These are phyloP conservation scores for Nakaseomyces bracarensis DNA, from an alignment of 1,139 yeast genomes.

Conservation along the genomic window DNA sequence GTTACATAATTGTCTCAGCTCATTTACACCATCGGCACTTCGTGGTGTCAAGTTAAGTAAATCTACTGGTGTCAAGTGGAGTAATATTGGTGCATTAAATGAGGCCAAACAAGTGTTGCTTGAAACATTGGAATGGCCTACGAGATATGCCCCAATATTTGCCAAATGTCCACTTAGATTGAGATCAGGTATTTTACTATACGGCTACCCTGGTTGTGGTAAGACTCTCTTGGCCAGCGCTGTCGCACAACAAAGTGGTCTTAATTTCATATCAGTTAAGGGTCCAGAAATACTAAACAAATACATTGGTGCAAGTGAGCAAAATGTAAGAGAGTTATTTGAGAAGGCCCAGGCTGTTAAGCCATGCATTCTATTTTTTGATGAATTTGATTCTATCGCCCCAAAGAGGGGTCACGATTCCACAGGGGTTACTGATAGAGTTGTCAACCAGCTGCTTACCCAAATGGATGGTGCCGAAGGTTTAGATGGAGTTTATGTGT, in stretches of 20 bases:
- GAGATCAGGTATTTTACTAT: constrained; percentile 80
- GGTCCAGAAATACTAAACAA: constrained; percentile 96
- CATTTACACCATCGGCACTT: constrained; percentile 70
- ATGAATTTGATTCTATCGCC: constrained; percentile 94
- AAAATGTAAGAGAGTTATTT: constrained; percentile 83
- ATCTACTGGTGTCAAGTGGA: constrained; percentile 61
- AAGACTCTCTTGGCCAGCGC: constrained; percentile 91
- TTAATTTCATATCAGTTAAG: constrained; percentile 86
- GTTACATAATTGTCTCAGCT: constrained; percentile 52
- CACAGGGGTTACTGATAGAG: constrained; percentile 96
- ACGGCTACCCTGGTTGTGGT: constrained; percentile 98
- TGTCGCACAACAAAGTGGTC: constrained; percentile 88
- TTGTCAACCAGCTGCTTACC: constrained; percentile 91
- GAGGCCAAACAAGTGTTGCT: constrained; percentile 68
- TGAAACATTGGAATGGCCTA: constrained; percentile 96
- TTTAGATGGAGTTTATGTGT: constrained; percentile 87
- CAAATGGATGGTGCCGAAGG: constrained; percentile 99
- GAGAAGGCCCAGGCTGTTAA: constrained; percentile 69
- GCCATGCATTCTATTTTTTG: constrained; percentile 90
- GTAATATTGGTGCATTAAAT: constrained; percentile 78
- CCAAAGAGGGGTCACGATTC: constrained; percentile 98
- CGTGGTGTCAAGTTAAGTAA: constrained; percentile 84
- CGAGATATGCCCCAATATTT: constrained; percentile 89
- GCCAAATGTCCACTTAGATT: constrained; percentile 78
- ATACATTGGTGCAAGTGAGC: constrained; percentile 96